Evolutionary conservation across 176 grass and related monocot species (phyloP), one percentile per base, ranked within the genome.

Genomic region (Aegilops sharonensis): DNA sequence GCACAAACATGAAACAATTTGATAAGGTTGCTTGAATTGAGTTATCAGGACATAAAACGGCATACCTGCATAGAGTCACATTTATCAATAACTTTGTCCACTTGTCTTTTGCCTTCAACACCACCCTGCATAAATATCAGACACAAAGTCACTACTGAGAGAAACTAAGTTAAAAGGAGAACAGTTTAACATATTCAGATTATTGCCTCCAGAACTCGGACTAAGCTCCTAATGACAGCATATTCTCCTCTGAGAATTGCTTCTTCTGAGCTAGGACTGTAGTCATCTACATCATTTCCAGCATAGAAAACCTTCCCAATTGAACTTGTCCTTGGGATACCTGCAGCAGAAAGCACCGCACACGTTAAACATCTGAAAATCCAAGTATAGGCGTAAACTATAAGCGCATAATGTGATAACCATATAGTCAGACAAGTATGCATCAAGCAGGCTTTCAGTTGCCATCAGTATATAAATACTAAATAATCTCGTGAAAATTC

Each of bases 61-160:
- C 75, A 74, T 85, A 98, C 97, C 97, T 99, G 97, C 97, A 99
- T 99, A 82, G 97, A 78, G 67, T 99, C 94, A 35, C 97, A 99
- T 92, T 92, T 94, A 47, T 99, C 92, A 67, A 99, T 96, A 91
- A 99, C 94, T 94, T 94, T 94, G 86, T 99, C 94, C 64, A 99
- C 92, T 90, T 99, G 97, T 79, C 94, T 99, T 87, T 99, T 99
- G 34, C 94, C 91, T 84, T 99, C 97, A 73, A 92, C 86, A 64
- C 97, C 97, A 85, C 94, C 97, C 97, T 99, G 89, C 60, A 87
- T 88, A 79, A 85, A 82, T 35, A 9, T 8, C 39, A 78, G 75
- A 31, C 50, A 54, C 50, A 78, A 73, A 85, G 56, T 88, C 35
- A 35, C 23, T n/a, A 84, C 25, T 68, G 4, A 77, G 87, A 62